These are phyloP conservation scores for Scytalidium lignicola DNA, from an alignment of 2,329 filamentous ascomycete species.

Conservation along the genomic window DNA sequence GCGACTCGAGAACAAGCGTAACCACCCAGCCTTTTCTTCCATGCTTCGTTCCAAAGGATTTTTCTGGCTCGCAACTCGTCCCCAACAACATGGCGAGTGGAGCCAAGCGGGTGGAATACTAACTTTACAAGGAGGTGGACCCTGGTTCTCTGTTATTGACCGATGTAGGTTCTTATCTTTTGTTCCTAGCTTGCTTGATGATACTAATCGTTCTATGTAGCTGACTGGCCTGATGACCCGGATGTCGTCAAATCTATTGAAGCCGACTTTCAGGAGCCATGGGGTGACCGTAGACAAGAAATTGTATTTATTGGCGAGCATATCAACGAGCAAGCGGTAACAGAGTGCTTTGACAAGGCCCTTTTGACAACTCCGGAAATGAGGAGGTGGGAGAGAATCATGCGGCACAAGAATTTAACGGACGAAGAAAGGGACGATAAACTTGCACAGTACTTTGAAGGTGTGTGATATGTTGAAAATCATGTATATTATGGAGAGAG, in stretches of 20 bases:
- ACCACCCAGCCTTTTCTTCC: constrained; percentile 30
- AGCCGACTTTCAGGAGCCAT: constrained; percentile 30
- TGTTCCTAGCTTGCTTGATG: no score
- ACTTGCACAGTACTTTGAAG: constrained; percentile 48
- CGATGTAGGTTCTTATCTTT: constrained; percentile 1
- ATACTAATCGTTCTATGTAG: not conserved
- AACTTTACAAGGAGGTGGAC: constrained; percentile 19
- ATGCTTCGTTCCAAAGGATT: constrained; percentile 39
- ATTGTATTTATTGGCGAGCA: constrained; percentile 69
- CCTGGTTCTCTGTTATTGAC: constrained; percentile 10
- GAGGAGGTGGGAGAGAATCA: constrained; percentile 46
- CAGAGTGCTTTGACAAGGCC: constrained; percentile 51
- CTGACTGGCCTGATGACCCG: constrained; percentile 5
- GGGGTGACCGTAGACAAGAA: constrained; percentile 68
- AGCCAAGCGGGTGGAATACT: constrained; percentile 39
- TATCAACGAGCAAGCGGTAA: constrained; percentile 48
- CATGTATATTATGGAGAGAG: not conserved
- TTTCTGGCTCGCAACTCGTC: constrained; percentile 38
- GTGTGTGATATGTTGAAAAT: constrained; percentile 36
- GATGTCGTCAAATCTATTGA: constrained; percentile 7
- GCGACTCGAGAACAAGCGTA: constrained; percentile 33
- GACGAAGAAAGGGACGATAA: constrained; percentile 38
- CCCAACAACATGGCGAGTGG: constrained; percentile 38
- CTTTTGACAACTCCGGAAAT: constrained; percentile 57
- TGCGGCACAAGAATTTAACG: constrained; percentile 35